These are phyloP conservation scores for Sporisorium scitamineum DNA, from an alignment of 1,284 basidiomycete genomes.

Conservation along the genomic window DNA sequence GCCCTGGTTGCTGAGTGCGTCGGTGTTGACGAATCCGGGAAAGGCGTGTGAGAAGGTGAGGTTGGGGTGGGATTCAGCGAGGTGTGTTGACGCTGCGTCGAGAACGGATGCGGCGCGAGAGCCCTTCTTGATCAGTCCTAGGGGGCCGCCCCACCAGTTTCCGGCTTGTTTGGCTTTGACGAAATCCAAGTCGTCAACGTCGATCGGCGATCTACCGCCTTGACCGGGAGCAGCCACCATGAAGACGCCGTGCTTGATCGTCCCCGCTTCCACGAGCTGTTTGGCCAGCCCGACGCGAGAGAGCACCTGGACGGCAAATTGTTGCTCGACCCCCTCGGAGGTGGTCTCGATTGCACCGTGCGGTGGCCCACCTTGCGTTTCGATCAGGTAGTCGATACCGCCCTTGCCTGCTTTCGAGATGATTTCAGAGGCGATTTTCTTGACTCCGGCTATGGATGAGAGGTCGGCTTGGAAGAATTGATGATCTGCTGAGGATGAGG, in stretches of 20 bases:
- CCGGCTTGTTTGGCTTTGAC: slow-evolving; percentile 42
- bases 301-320: slow-evolving; percentile 69
- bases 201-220: slow-evolving; percentile 41
- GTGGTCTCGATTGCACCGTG: slow-evolving; percentile 26
- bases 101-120: slow-evolving; percentile 40
- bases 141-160: slow-evolving; percentile 40
- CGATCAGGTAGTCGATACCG: slow-evolving; percentile 69
- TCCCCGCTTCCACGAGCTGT: slow-evolving; percentile 60
- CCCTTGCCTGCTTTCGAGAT: slow-evolving; percentile 44
- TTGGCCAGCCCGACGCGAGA: slow-evolving; percentile 69
- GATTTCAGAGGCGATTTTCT: slow-evolving; percentile 55
- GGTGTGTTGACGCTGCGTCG: slow-evolving; percentile 39
- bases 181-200: slow-evolving; percentile 65
- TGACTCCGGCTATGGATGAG: slow-evolving; percentile 58
- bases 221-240: slow-evolving; percentile 65
- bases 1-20: slow-evolving; percentile 63
- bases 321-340: slow-evolving; percentile 52
- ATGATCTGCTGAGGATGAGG: slow-evolving; percentile 10
- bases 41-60: slow-evolving; percentile 58
- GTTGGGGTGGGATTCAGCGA: slow-evolving; percentile 50
- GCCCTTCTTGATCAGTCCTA: slow-evolving; percentile 44
- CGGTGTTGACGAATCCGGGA: slow-evolving; percentile 61
- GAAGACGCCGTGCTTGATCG: slow-evolving; percentile 64
- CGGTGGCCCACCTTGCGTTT: slow-evolving; percentile 66
- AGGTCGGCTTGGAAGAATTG: slow-evolving; percentile 70